Conservation (phyloP, 495 filamentous ascomycete species). For the Massariosphaeria phaeospora region DNA sequence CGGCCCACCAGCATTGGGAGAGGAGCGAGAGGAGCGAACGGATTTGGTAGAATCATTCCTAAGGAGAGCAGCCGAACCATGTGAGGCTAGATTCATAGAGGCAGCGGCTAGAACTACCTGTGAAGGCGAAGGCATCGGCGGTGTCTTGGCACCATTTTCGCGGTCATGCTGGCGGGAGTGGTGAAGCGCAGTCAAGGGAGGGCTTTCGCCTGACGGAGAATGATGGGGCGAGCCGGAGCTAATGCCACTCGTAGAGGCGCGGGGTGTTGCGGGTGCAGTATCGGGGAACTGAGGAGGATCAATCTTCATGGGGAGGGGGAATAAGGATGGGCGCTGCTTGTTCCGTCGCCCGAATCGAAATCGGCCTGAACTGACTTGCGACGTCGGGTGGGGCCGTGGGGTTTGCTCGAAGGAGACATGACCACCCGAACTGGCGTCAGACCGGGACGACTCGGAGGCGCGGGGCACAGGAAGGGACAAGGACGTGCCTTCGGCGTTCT, state of each 20-base stretch:
- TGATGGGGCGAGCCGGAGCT: slow-evolving; percentile 33
- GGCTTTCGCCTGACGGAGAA: slow-evolving; percentile 33
- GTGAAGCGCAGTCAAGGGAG: slow-evolving; percentile 37
- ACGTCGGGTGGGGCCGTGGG: slow-evolving; percentile 55
- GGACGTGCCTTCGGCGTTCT: slow-evolving; percentile 60
- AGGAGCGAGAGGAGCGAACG: slow-evolving; percentile 58
- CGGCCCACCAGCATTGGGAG: slow-evolving; percentile 38
- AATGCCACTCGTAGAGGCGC: slow-evolving; percentile 45
- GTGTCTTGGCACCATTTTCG: slow-evolving; percentile 43
- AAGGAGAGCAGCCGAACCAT: slow-evolving; percentile 44
- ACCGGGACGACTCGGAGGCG: slow-evolving; percentile 86
- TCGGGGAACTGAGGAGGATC: slow-evolving; percentile 34
- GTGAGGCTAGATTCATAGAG: slow-evolving; percentile 39
- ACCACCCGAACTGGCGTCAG: slow-evolving; percentile 80
- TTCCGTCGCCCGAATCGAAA: slow-evolving; percentile 79
- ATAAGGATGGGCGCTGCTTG: slow-evolving; percentile 77
- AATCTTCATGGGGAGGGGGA: slow-evolving; percentile 71
- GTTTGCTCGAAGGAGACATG: slow-evolving; percentile 59
- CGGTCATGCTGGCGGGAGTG: slow-evolving; percentile 36
- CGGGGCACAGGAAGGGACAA: slow-evolving; percentile 65
- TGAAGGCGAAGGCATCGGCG: slow-evolving; percentile 55
- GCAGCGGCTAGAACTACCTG: slow-evolving; percentile 48
- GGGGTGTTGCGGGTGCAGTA: slow-evolving; percentile 47
- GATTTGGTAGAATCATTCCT: slow-evolving; percentile 66
- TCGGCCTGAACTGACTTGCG: slow-evolving; percentile 64